Percentiles rank a stretch among this genome's conserved stretches.
Conservation (phyloP, 805 yeast species). For the Nakazawaea populi region DNA sequence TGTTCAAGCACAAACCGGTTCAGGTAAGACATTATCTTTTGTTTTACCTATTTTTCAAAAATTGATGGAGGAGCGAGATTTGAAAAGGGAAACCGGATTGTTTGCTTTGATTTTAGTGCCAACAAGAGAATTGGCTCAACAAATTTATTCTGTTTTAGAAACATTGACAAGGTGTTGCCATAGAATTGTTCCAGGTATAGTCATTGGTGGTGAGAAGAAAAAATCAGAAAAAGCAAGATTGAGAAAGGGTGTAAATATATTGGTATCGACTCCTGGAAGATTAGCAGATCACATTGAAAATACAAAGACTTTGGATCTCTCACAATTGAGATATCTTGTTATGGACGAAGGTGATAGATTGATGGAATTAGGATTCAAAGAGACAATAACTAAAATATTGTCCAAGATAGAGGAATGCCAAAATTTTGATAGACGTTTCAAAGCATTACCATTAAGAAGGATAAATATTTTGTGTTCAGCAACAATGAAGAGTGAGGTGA, state of each 20-base stretch:
- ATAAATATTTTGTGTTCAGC: slow-evolving; percentile 90
- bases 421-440: slow-evolving; percentile 13
- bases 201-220: slow-evolving; percentile 97
- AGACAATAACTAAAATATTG: slow-evolving; percentile 76
- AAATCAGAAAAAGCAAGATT: slow-evolving; percentile 94
- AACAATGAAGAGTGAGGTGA: slow-evolving; percentile 77
- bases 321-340: slow-evolving; percentile 79
- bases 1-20: slow-evolving; percentile 96
- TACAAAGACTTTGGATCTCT: slow-evolving; percentile 67
- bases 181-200: slow-evolving; percentile 89
- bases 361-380: slow-evolving; percentile 95
- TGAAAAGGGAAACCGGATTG: slow-evolving; percentile 68
- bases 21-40: slow-evolving; percentile 93
- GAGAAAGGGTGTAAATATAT: slow-evolving; percentile 90
- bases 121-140: slow-evolving; percentile 91
- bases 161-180: slow-evolving; percentile 70
- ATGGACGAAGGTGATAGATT: slow-evolving; percentile 95
- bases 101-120: slow-evolving; percentile 90
- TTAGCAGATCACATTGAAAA: slow-evolving; percentile 91
- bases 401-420: slow-evolving; percentile 45
- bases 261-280: slow-evolving; percentile 98
- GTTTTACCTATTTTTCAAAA: slow-evolving; percentile 75
- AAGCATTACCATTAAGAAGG: slow-evolving; percentile 55
- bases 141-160: slow-evolving; percentile 78
- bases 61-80: slow-evolving; percentile 49